These are phyloP conservation scores for Clonostachys rosea DNA, from an alignment of 2,329 filamentous ascomycete species.

Conservation along the genomic window DNA sequence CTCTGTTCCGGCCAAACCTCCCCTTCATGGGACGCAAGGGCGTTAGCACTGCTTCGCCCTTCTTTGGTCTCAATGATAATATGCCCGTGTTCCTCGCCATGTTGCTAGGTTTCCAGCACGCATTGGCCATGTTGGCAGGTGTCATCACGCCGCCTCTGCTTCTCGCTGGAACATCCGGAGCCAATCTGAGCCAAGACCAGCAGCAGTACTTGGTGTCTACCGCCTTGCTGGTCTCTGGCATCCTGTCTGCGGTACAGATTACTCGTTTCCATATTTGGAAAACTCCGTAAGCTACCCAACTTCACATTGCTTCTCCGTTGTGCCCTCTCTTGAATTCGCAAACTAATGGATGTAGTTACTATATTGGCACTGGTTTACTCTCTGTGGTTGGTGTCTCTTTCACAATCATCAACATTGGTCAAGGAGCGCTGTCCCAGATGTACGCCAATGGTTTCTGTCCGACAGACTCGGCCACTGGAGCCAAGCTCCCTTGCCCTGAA, in stretches of 20 bases:
- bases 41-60: slow-evolving; percentile 49
- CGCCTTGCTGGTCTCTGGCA: slow-evolving; percentile 72
- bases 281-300: slow-evolving; percentile 41
- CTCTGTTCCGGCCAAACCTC: slow-evolving; percentile 76
- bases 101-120: slow-evolving; percentile 74
- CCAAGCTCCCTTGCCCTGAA: slow-evolving; percentile 67
- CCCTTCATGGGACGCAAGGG: slow-evolving; percentile 62
- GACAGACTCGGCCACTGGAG: slow-evolving; percentile 49
- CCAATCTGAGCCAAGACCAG: slow-evolving; percentile 54
- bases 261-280: slow-evolving; percentile 68
- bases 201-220: slow-evolving; percentile 78
- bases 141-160: slow-evolving; percentile 78
- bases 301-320: background rate
- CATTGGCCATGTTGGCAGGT: slow-evolving; percentile 70
- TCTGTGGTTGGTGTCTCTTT: slow-evolving; percentile 79
- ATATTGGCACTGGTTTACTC: slow-evolving; percentile 73
- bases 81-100: slow-evolving; percentile 73
- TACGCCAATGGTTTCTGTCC: slow-evolving; percentile 68
- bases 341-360: slow-evolving; percentile 48
- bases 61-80: slow-evolving; percentile 77
- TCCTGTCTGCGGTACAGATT: slow-evolving; percentile 73
- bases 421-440: slow-evolving; percentile 71
- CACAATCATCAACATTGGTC: slow-evolving; percentile 68
- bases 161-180: slow-evolving; percentile 55
- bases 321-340: slow-evolving; percentile 1